Conservation (phyloP, 2,329 filamentous ascomycete genomes). For the Exophiala phaeomuriformis region DNA sequence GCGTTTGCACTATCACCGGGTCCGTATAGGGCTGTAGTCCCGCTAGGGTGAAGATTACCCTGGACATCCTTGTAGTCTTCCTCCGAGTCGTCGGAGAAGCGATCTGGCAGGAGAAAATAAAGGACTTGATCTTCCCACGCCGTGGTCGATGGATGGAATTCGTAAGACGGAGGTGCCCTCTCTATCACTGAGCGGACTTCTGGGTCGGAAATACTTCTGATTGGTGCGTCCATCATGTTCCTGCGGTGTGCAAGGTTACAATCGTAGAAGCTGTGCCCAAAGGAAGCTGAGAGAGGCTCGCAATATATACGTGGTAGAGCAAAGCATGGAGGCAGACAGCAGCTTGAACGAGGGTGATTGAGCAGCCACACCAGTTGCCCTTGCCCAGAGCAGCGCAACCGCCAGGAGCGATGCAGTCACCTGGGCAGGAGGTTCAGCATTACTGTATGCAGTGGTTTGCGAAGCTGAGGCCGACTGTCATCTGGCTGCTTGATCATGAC, state of each 20-base stretch:
- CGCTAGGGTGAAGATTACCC: neutral
- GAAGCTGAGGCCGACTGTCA: too few relatives aligned
- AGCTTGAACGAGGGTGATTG: too few relatives aligned
- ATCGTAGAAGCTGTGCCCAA: neutral
- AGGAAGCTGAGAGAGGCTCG: neutral
- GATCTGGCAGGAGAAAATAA: slow-evolving; percentile 22
- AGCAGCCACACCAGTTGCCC: too few relatives aligned
- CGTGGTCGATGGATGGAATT: slow-evolving; percentile 6
- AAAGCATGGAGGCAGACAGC: too few relatives aligned
- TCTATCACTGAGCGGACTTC: slow-evolving; percentile 3
- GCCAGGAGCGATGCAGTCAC: too few relatives aligned
- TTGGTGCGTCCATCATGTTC: neutral
- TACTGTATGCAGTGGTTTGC: too few relatives aligned
- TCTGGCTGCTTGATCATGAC: too few relatives aligned
- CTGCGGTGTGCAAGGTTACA: neutral
- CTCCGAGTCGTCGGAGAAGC: slow-evolving; percentile 6
- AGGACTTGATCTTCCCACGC: slow-evolving; percentile 11
- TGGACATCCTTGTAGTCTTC: slow-evolving; percentile 6
- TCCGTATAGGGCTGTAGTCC: slow-evolving; percentile 1
- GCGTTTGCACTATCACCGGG: slow-evolving; percentile 6
- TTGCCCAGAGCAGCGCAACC: too few relatives aligned
- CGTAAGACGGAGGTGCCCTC: slow-evolving; percentile 1
- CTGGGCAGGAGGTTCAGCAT: too few relatives aligned
- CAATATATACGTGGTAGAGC: neutral
- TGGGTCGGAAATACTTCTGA: slow-evolving; percentile 1